These are phyloP conservation scores for Penicillium sp. DNA, from an alignment of 2,329 filamentous ascomycete genomes.

Conservation along the genomic window DNA sequence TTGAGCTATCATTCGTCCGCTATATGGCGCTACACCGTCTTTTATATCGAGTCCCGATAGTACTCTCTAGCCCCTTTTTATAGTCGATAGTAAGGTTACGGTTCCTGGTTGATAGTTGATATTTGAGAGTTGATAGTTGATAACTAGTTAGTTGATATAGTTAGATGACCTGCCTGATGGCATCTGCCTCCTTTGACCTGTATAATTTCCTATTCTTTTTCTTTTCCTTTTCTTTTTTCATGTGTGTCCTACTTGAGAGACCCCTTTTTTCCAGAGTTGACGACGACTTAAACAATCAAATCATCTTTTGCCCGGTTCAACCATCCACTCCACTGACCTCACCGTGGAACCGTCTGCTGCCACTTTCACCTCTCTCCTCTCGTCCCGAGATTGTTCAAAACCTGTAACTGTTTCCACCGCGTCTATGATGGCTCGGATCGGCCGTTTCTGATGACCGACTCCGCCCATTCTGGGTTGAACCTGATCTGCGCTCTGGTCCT, in stretches of 20 bases:
- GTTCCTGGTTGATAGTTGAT: no score
- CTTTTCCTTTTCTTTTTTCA: not conserved
- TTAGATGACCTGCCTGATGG: no score
- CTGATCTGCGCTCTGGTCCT: constrained; percentile 2
- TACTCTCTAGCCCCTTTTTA: not conserved
- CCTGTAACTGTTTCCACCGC: not conserved
- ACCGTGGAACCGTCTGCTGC: constrained; percentile 12
- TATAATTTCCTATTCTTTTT: no score
- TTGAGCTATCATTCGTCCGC: constrained; percentile 25
- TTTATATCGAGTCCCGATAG: constrained; percentile 4
- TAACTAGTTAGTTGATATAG: no score
- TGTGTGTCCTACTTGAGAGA: constrained; percentile 1
- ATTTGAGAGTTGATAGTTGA: no score
- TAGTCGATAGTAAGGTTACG: not conserved
- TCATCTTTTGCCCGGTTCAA: constrained; percentile 1
- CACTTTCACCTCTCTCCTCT: not conserved
- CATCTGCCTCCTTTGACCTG: no score
- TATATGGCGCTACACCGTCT: constrained; percentile 17
- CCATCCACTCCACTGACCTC: constrained; percentile 13
- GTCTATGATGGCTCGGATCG: constrained; percentile 1
- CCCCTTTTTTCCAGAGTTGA: not conserved
- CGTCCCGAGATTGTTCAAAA: not conserved
- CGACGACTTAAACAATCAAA: not conserved
- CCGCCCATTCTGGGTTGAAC: not conserved
- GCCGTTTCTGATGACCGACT: not conserved